A percentile compares a stretch with the other conserved stretches of the same genome.
These are phyloP conservation scores for Neurospora sp. DNA, from an alignment of 495 filamentous ascomycete genomes.

Conservation along the genomic window DNA sequence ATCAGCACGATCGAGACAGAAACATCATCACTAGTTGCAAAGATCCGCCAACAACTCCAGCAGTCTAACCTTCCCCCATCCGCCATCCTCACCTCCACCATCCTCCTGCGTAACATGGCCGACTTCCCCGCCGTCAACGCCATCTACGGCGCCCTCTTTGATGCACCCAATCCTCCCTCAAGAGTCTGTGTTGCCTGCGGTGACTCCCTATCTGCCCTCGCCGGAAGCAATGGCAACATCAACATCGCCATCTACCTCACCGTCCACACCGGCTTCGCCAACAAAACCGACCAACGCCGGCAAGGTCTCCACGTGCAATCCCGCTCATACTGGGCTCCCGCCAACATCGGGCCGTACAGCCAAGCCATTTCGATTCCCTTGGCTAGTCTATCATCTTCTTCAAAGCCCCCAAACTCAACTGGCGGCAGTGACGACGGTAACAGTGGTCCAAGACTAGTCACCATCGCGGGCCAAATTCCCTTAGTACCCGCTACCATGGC, in stretches of 20 bases:
- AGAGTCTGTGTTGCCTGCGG: conserved; percentile 77
- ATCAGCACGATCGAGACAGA: conserved; percentile 23
- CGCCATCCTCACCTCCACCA: conserved; percentile 60
- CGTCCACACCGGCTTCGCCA: conserved; percentile 13
- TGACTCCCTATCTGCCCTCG: conserved; percentile 33
- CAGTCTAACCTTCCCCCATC: conserved; percentile 24
- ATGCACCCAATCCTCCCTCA: conserved; percentile 70
- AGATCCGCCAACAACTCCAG: conserved; percentile 23
- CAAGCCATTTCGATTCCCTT: conserved; percentile 65
- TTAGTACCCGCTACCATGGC: conserved; percentile 75
- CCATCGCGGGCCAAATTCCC: conserved; percentile 83
- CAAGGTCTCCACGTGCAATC: conserved; percentile 83
- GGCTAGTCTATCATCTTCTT: not conserved
- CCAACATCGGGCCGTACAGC: conserved; percentile 95
- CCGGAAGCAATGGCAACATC: conserved; percentile 8
- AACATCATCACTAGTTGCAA: conserved; percentile 20
- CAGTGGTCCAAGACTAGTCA: conserved; percentile 13
- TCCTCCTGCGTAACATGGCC: conserved; percentile 69
- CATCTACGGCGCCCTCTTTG: conserved; percentile 60
- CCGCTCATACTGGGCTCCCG: conserved; percentile 92
- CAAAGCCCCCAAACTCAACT: too few relatives aligned
- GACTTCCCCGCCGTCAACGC: conserved; percentile 66
- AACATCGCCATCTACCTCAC: conserved; percentile 45
- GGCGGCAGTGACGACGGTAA: too few relatives aligned
- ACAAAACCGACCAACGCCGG: conserved; percentile 15